Percentiles rank a stretch among this genome's conserved stretches.
Conservation (phyloP, 352 stramenopile genomes). For the Globisporangium lucens region DNA sequence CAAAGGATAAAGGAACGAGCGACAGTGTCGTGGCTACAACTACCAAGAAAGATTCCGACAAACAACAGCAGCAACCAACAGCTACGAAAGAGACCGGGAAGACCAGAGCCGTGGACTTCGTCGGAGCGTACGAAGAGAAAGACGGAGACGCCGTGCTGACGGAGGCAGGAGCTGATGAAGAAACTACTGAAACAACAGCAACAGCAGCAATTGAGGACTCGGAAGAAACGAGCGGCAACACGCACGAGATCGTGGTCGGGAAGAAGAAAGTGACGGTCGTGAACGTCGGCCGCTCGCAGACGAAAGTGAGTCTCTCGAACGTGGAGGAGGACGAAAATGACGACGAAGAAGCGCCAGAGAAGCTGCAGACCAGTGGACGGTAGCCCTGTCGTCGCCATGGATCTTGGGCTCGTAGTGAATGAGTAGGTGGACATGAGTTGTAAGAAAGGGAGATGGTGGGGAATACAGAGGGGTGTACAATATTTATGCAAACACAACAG, state of each 20-base stretch:
- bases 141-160: conserved; percentile 6
- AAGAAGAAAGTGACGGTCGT: conserved; percentile 43
- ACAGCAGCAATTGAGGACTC: neutral
- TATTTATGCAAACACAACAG: conserved; percentile 3
- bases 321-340: neutral
- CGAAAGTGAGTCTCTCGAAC: conserved; percentile 28
- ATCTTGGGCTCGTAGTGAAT: neutral
- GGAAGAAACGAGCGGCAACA: conserved; percentile 15
- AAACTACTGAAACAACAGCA: neutral
- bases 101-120: conserved; percentile 12
- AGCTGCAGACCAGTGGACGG: conserved; percentile 4
- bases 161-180: conserved; percentile 10
- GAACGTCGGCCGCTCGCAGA: conserved; percentile 35
- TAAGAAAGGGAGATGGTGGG: neutral
- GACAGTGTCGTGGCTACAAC: neutral
- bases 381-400: neutral
- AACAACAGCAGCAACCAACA: conserved; percentile 10
- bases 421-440: neutral
- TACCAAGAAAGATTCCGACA: neutral
- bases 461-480: neutral
- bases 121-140: conserved; percentile 17
- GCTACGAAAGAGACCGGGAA: neutral
- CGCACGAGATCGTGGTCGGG: conserved; percentile 29
- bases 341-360: neutral
- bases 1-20: neutral